phyloP scores from a whole-genome alignment of 2,329 filamentous ascomycete genomes.

The Parastagonospora nodorum region DNA sequence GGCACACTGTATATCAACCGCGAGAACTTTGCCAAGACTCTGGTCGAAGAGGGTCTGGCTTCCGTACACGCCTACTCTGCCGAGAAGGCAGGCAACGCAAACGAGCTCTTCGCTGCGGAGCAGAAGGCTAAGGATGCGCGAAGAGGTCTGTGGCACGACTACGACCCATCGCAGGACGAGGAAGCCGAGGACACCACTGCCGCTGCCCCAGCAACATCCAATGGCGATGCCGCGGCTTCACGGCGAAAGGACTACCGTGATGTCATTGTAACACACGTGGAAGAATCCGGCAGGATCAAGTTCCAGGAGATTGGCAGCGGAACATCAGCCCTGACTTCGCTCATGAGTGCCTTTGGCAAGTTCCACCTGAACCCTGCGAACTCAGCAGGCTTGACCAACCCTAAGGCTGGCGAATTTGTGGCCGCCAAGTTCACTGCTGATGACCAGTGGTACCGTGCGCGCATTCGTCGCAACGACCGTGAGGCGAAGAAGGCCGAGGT shows the following conservation, averaged over 20 bases:
- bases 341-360: constrained; percentile 89
- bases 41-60: constrained; percentile 92
- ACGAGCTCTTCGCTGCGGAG: constrained; percentile 86
- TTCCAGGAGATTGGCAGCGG: constrained; percentile 88
- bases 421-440: constrained; percentile 90
- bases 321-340: constrained; percentile 79
- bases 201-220: constrained; percentile 54
- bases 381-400: constrained; percentile 70
- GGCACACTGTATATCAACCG: constrained; percentile 91
- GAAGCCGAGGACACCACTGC: constrained; percentile 57
- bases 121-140: constrained; percentile 84
- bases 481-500: constrained; percentile 85
- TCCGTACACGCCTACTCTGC: constrained; percentile 94
- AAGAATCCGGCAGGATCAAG: constrained; percentile 81
- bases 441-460: constrained; percentile 91
- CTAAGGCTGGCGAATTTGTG: constrained; percentile 90
- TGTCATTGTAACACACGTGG: constrained; percentile 88
- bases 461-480: constrained; percentile 89
- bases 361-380: constrained; percentile 89
- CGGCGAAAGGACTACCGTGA: constrained; percentile 91
- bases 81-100: constrained; percentile 89
- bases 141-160: constrained; percentile 91
- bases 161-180: constrained; percentile 86
- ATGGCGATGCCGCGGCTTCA: constrained; percentile 61
- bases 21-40: constrained; percentile 90